Evolutionary conservation across 2,329 filamentous ascomycete genomes (phyloP).

Genomic region (Phaeosphaeria sp.): DNA sequence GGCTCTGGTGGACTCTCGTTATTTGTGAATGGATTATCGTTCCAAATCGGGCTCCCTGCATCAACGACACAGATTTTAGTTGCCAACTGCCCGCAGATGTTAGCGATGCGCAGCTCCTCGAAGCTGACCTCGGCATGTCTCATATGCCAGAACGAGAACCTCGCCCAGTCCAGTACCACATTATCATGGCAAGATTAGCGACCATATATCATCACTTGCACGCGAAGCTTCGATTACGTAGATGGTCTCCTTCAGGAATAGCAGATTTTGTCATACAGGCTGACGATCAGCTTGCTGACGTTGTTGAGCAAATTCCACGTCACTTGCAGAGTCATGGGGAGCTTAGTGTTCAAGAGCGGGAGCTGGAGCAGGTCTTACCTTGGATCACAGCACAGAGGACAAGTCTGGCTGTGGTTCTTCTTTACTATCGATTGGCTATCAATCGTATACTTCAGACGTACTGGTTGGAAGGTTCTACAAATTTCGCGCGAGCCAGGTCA

Average conservation of each 20-base stretch:
- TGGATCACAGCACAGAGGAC: conserved; percentile 17
- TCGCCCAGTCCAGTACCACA: conserved; percentile 18
- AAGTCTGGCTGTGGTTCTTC: conserved; percentile 15
- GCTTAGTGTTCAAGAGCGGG: neutral
- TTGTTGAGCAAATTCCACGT: conserved; percentile 14
- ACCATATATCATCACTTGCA: conserved; percentile 13
- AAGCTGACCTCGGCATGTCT: neutral
- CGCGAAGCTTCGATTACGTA: conserved; percentile 13
- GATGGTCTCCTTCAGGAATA: conserved; percentile 14
- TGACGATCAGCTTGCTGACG: conserved; percentile 15
- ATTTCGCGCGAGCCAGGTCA: conserved; percentile 15
- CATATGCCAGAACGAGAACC: neutral
- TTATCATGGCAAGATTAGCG: conserved; percentile 15
- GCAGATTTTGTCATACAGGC: conserved; percentile 17
- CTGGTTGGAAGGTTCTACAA: conserved; percentile 19
- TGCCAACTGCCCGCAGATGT: conserved; percentile 17
- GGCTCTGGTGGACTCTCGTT: conserved; percentile 21
- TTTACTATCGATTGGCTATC: conserved; percentile 18
- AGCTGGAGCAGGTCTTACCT: conserved; percentile 5
- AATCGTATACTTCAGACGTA: conserved; percentile 16
- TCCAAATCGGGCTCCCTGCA: conserved; percentile 13
- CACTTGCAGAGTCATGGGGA: conserved; percentile 9
- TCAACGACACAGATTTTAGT: conserved; percentile 16
- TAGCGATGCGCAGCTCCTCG: conserved; percentile 11
- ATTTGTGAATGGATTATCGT: conserved; percentile 18